phyloP scores from a whole-genome alignment of 176 grass and related monocot species.

The Tuctoria greenei region DNA sequence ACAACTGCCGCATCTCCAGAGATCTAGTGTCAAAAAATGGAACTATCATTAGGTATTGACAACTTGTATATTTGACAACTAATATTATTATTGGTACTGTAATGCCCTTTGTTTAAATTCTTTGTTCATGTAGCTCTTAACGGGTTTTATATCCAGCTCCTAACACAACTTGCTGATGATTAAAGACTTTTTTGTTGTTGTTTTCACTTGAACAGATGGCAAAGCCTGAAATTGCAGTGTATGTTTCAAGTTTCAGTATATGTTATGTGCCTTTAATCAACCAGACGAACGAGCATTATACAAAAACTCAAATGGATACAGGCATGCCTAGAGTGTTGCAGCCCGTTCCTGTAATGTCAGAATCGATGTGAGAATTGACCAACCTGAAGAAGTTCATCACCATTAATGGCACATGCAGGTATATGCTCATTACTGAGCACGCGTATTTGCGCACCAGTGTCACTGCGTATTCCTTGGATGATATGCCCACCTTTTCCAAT shows the following conservation, averaged over 20 bases:
- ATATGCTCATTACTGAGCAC: conserved; percentile 88
- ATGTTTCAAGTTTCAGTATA: not conserved
- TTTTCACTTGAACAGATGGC: not conserved
- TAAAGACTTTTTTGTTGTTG: not conserved
- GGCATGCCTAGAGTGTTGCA: not conserved
- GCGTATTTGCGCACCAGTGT: conserved; percentile 85
- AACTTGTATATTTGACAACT: not conserved
- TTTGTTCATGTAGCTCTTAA: not conserved
- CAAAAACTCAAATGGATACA: not conserved
- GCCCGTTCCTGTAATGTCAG: conserved; percentile 5
- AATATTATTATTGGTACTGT: not conserved
- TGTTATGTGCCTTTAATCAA: not conserved
- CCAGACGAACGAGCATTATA: not conserved
- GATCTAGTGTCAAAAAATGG: conserved; percentile 52
- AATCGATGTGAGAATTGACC: conserved; percentile 14
- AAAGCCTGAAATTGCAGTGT: not conserved
- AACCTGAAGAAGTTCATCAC: conserved; percentile 93
- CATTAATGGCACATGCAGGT: conserved; percentile 78
- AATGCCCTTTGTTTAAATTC: not conserved
- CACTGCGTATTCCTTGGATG: conserved; percentile 78
- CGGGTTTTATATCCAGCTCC: not conserved
- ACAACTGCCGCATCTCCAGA: conserved; percentile 66
- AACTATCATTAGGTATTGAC: conserved; percentile 20
- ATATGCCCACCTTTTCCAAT: conserved; percentile 95
- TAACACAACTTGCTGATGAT: not conserved